phyloP scores from a whole-genome alignment of 495 filamentous ascomycete species.

The Neurospora sp. region DNA sequence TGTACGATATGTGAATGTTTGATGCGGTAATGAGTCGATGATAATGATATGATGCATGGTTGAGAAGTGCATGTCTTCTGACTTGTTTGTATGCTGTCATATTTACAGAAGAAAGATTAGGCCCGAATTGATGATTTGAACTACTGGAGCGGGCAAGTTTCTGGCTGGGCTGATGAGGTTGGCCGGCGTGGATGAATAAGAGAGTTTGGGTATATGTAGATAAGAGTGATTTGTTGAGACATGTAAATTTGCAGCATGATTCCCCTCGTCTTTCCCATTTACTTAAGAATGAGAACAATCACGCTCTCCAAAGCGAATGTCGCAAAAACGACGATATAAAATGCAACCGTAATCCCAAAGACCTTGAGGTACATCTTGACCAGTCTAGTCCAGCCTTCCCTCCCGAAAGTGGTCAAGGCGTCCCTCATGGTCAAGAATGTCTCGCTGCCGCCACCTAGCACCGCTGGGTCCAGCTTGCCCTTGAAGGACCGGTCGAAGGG shows the following conservation, averaged over 20 bases:
- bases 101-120: not conserved
- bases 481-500: constrained; percentile 43
- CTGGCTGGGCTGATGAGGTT: not conserved
- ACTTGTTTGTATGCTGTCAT: not conserved
- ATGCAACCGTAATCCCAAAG: constrained; percentile 27
- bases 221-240: not conserved
- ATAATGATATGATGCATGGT: not conserved
- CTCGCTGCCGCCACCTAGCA: constrained; percentile 55
- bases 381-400: constrained; percentile 53
- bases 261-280: not conserved
- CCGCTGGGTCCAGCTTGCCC: constrained; percentile 41
- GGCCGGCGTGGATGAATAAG: not conserved
- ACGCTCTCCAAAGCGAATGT: constrained; percentile 23
- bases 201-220: not conserved
- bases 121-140: not conserved
- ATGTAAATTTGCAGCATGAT: not conserved
- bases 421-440: constrained; percentile 51
- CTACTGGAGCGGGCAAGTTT: not conserved
- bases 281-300: not conserved
- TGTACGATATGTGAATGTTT: not conserved
- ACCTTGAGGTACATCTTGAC: constrained; percentile 61
- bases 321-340: constrained; percentile 35
- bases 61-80: not conserved
- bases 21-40: not conserved
- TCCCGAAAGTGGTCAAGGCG: constrained; percentile 61